phyloP scores from a whole-genome alignment of 2,329 filamentous ascomycete species.

The Diplodia mutila region DNA sequence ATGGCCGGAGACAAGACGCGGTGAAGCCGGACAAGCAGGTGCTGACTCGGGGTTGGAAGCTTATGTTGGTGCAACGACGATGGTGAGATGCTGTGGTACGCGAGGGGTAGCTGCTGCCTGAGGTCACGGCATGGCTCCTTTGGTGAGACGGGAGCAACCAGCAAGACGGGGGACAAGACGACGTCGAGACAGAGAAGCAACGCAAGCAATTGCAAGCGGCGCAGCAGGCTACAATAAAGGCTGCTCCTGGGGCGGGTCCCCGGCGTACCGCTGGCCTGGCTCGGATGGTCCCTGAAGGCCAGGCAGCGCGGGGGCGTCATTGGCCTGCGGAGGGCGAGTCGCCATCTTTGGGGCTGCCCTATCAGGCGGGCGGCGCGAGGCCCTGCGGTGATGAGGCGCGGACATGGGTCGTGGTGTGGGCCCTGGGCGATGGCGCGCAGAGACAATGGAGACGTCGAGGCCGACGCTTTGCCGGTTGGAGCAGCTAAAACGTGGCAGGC shows the following conservation, averaged over 20 bases:
- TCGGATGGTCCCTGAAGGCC: not conserved
- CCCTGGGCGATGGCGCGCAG: constrained; percentile 10
- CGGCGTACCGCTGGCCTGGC: not conserved
- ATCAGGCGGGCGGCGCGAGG: no score
- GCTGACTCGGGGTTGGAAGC: not conserved
- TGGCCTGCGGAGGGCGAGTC: not conserved
- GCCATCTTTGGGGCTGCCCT: not conserved
- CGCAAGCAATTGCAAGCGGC: not conserved
- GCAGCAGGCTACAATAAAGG: constrained; percentile 6
- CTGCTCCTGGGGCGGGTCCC: not conserved
- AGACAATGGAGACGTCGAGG: not conserved
- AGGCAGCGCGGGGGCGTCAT: not conserved
- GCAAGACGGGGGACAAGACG: not conserved
- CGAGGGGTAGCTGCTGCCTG: not conserved
- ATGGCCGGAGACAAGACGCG: not conserved
- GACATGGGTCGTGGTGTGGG: not conserved
- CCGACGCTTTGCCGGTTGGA: constrained; percentile 3
- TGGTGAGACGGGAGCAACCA: not conserved
- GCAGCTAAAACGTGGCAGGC: constrained; percentile 13
- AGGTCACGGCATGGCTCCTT: not conserved
- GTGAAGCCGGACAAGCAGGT: not conserved
- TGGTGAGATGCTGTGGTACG: constrained; percentile 6
- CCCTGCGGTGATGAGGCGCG: not conserved
- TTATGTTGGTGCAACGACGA: constrained; percentile 3
- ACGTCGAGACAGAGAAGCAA: not conserved